Evolutionary conservation across 2,329 filamentous ascomycete genomes (phyloP).

Genomic region (Cercospora sp.): DNA sequence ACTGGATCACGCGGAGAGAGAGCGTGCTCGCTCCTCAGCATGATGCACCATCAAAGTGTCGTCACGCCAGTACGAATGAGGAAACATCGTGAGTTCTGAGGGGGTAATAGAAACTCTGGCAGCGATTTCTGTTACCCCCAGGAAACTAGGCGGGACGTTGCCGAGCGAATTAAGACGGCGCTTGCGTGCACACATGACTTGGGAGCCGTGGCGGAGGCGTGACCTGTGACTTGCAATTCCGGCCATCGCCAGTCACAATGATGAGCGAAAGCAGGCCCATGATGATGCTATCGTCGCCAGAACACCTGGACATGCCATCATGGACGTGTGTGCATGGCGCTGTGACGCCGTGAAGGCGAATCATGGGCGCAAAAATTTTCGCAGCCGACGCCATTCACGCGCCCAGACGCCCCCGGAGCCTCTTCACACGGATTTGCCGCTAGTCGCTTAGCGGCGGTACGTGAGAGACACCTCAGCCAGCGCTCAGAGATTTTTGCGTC

Average conservation of each 20-base stretch:
- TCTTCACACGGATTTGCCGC: slow-evolving; percentile 5
- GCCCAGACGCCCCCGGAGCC: not conserved
- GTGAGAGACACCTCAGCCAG: not conserved
- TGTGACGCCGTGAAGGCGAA: not conserved
- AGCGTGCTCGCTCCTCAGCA: slow-evolving; percentile 8
- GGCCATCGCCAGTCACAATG: not conserved
- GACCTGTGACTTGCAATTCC: not conserved
- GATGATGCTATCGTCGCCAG: slow-evolving; percentile 20
- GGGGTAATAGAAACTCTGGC: slow-evolving; percentile 12
- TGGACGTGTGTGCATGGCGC: not conserved
- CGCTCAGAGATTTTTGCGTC: slow-evolving; percentile 2
- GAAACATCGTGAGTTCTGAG: slow-evolving; percentile 7
- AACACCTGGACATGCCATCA: slow-evolving; percentile 20
- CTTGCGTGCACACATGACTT: slow-evolving; percentile 21
- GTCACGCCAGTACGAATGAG: slow-evolving; percentile 1
- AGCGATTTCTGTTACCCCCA: slow-evolving; percentile 2
- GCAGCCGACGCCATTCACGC: slow-evolving; percentile 7
- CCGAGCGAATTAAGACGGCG: slow-evolving; percentile 18
- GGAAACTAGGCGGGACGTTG: slow-evolving; percentile 16
- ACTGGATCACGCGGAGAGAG: slow-evolving; percentile 9
- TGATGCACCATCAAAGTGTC: slow-evolving; percentile 9
- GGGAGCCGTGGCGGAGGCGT: slow-evolving; percentile 16
- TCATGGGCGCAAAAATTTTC: slow-evolving; percentile 8
- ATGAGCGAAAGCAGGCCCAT: slow-evolving; percentile 24
- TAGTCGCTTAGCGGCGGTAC: slow-evolving; percentile 11